Evolutionary conservation across 192 early-diverging fungal species (phyloP).

Genomic region (Rhizophagus sp.): DNA sequence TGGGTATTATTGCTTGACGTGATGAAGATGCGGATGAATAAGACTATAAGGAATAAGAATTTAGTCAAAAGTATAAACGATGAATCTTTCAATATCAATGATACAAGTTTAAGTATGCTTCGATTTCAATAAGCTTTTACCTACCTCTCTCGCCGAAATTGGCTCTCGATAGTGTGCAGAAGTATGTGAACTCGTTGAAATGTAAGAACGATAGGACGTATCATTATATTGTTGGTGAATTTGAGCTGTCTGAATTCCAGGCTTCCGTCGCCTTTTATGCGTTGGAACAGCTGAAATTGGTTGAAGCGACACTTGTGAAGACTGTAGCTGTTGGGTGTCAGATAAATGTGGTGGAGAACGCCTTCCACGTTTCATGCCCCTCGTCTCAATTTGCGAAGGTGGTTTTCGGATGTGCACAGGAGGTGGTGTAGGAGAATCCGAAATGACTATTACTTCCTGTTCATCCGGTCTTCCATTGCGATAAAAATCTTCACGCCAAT

Average conservation of each 20-base stretch:
- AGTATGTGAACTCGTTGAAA: slow-evolving; percentile 19
- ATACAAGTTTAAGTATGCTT: neutral
- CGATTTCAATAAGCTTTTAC: neutral
- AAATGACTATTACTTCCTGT: slow-evolving; percentile 44
- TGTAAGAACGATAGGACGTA: neutral
- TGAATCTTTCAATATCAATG: neutral
- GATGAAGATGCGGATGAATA: slow-evolving; percentile 22
- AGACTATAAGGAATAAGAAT: neutral
- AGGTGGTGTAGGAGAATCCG: slow-evolving; percentile 39
- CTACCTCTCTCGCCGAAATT: neutral
- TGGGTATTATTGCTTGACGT: slow-evolving; percentile 34
- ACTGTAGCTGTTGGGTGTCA: neutral
- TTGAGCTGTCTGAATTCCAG: neutral
- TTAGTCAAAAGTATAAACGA: neutral
- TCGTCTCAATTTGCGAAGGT: neutral
- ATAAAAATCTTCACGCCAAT: slow-evolving; percentile 46
- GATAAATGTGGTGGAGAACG: neutral
- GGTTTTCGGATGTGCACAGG: neutral
- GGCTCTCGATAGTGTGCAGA: slow-evolving; percentile 7
- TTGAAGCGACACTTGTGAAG: neutral
- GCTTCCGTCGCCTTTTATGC: neutral
- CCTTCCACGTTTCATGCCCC: slow-evolving; percentile 12
- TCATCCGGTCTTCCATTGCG: slow-evolving; percentile 41
- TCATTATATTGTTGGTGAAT: neutral
- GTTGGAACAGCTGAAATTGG: neutral